phyloP scores from a whole-genome alignment of 257 asterid species.

The Datura wrightii region DNA sequence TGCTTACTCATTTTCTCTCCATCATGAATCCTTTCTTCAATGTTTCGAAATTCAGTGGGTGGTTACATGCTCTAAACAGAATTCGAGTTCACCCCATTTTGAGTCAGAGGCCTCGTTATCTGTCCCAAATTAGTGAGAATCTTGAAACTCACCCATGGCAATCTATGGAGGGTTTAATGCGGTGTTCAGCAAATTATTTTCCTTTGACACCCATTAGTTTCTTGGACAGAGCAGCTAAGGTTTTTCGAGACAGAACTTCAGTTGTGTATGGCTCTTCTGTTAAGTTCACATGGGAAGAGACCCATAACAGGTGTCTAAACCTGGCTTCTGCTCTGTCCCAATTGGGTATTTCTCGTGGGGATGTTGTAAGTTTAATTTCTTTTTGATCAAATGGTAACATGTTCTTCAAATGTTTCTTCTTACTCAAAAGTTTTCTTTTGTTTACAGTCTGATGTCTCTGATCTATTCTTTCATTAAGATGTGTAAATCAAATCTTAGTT shows the following conservation, averaged over 20 bases:
- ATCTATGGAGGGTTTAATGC: neutral
- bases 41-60: neutral
- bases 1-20: neutral
- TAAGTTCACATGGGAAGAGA: slow-evolving; percentile 46
- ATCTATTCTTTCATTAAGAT: neutral
- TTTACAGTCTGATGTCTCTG: neutral
- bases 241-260: slow-evolving; percentile 45
- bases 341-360: neutral
- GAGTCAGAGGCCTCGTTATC: neutral
- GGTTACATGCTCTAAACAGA: neutral
- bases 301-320: slow-evolving; percentile 46
- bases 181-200: slow-evolving; percentile 44
- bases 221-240: slow-evolving; percentile 48
- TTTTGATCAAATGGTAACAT: too few species aligned
- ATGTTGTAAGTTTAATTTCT: slow-evolving; percentile 16
- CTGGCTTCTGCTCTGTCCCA: slow-evolving; percentile 32
- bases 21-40: slow-evolving; percentile 19
- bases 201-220: slow-evolving; percentile 52
- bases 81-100: neutral
- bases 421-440: neutral
- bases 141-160: slow-evolving; percentile 18
- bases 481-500: neutral
- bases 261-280: slow-evolving; percentile 44
- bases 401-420: too few species aligned
- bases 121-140: neutral